Evolutionary conservation across 768 basidiomycete species (phyloP), one percentile per base, ranked within the genome.

Genomic region (Lentinula guzmanii): DNA sequence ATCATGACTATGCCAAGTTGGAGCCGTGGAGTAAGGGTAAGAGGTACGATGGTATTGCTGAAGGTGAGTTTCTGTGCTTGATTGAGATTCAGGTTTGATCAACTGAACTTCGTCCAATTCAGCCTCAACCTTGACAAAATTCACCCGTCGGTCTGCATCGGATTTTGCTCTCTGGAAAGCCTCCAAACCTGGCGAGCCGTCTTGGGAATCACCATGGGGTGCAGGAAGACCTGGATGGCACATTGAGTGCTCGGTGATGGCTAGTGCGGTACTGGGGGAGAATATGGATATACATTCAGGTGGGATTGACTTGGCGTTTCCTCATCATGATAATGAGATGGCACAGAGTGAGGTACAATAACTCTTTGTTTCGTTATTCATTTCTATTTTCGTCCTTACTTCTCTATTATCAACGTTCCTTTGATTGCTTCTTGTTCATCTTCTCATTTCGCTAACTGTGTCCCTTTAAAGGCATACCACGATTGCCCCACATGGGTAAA

Each of bases 81-180:
- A 48, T 31, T 43, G n/a, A 43, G 37, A 54, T 50, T 21, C 24
- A 24, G 24, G 50, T n/a, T 52, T 39, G 10, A 58, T 16, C 24
- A 15, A 45, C 4, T 15, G 7, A 16, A 13, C 43, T n/a, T 16
- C 21, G 7, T 61, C 50, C 58, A 1, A 39, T 4, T 4, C 61
- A 87, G 86, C 87, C 52, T 82, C 85, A 13, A 73, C 89, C 43
- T 80, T 86, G 13, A 73, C 68, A 3, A 80, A 82, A 39, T 75
- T 74, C 18, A 87, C 88, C 10, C 87, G 90, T 68, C 84, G 89
- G 59, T 90, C 92, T n/a, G 72, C 87, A 1, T 82, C 95, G 6
- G 97, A 99, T 75, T 99, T 99, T 73, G 97, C 97, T 4, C 78
- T 99, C 11, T 99, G 97, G 97, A 99, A 99, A 75, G 87, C 91